phyloP scores from a whole-genome alignment of 495 filamentous ascomycete species.

The Penicillium nucicola region DNA sequence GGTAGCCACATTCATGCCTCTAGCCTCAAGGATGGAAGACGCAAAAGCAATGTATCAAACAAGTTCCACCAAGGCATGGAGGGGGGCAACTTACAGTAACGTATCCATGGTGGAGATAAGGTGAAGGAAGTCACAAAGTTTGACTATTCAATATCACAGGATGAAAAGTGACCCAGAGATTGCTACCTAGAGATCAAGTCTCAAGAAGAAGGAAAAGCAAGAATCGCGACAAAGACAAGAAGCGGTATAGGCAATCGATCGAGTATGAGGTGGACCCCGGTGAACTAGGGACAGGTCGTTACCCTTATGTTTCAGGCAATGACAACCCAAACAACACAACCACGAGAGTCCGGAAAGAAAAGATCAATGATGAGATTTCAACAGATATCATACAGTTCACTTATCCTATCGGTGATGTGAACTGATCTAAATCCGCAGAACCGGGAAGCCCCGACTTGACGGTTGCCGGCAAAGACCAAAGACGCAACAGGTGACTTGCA shows the following conservation, averaged over 20 bases:
- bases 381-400: no score
- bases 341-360: neutral
- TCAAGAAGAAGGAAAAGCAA: neutral
- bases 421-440: neutral
- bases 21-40: no score
- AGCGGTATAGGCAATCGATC: conserved; percentile 20
- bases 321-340: neutral
- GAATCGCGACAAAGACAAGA: conserved; percentile 1
- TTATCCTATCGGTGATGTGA: no score
- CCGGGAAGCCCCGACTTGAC: conserved; percentile 26
- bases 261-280: conserved; percentile 18
- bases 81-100: conserved; percentile 58
- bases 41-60: no score
- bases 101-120: conserved; percentile 64
- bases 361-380: neutral
- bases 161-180: neutral
- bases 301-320: neutral
- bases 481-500: conserved; percentile 34
- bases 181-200: neutral
- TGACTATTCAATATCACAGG: neutral
- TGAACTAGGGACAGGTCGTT: conserved; percentile 2
- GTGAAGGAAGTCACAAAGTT: neutral
- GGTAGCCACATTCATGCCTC: no score
- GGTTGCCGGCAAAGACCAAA: conserved; percentile 31
- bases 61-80: neutral